Evolutionary conservation across 2,329 filamentous ascomycete genomes (phyloP).

Genomic region (Aspergillus glaucus): DNA sequence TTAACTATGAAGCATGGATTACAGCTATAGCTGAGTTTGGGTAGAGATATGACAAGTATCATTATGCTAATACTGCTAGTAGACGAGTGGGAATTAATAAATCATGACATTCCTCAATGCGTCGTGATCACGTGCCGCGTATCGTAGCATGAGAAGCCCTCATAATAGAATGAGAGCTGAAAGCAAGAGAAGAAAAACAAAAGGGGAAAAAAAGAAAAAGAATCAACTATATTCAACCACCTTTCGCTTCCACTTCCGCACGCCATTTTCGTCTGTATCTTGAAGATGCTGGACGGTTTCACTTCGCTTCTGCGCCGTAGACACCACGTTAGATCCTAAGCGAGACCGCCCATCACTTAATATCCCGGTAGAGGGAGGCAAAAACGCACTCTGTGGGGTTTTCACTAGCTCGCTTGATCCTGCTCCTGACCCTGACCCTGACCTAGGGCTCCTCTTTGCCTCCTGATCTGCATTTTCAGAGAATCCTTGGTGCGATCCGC

Average conservation of each 20-base stretch:
- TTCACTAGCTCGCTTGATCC: not conserved
- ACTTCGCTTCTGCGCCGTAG: slow-evolving; percentile 21
- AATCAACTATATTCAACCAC: slow-evolving; percentile 31
- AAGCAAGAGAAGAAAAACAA: slow-evolving; percentile 1
- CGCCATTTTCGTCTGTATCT: slow-evolving; percentile 24
- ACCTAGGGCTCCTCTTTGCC: not conserved
- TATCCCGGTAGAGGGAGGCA: not conserved
- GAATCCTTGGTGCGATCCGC: not conserved
- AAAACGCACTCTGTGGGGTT: not conserved
- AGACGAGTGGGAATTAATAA: too few species aligned
- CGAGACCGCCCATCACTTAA: not conserved
- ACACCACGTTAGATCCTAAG: not conserved
- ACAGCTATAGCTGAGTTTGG: too few species aligned
- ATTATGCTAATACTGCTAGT: too few species aligned
- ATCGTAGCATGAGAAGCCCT: not conserved
- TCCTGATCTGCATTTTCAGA: not conserved
- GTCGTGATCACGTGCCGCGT: not conserved
- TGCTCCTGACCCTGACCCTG: not conserved
- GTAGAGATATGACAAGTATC: too few species aligned
- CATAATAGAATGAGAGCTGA: not conserved
- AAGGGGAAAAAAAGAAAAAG: not conserved
- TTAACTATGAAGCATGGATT: too few species aligned
- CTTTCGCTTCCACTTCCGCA: slow-evolving; percentile 28
- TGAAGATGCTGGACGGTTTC: slow-evolving; percentile 27
- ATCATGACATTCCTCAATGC: not conserved